These are phyloP conservation scores for Cryptococcus sp. DNA, from an alignment of 1,284 basidiomycete species.

Conservation along the genomic window DNA sequence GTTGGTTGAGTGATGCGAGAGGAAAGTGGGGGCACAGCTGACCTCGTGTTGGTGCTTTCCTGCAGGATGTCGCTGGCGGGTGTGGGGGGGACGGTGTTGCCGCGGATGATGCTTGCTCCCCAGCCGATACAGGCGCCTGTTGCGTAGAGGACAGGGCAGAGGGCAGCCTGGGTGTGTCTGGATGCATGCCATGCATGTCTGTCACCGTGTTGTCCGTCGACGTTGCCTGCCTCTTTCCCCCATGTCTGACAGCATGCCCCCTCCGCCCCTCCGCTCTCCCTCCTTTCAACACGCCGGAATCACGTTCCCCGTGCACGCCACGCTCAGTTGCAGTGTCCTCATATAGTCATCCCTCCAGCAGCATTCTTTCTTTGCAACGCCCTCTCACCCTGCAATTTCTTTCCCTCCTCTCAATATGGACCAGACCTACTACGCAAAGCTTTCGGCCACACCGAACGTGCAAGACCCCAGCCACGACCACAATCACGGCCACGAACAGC, in stretches of 20 bases:
- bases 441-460: slow-evolving; percentile 12
- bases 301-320: not conserved
- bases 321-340: not conserved
- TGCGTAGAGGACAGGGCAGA: not conserved
- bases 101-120: slow-evolving; percentile 38
- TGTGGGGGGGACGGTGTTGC: slow-evolving; percentile 35
- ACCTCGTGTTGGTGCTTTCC: not conserved
- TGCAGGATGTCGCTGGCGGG: slow-evolving; percentile 43
- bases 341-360: not conserved
- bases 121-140: slow-evolving; percentile 6
- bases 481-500: slow-evolving; percentile 4
- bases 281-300: slow-evolving; percentile 6
- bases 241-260: not conserved
- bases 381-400: not conserved
- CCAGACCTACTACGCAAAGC: slow-evolving; percentile 16
- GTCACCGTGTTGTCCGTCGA: not conserved
- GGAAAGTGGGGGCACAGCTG: not conserved
- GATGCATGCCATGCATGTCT: slow-evolving; percentile 3
- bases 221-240: no score
- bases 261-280: slow-evolving; percentile 4
- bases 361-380: not conserved
- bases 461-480: slow-evolving; percentile 3
- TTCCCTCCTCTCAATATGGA: slow-evolving; percentile 12
- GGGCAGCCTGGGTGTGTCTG: not conserved
- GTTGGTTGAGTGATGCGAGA: not conserved